Evolutionary conservation across 495 filamentous ascomycete genomes (phyloP), one percentile per base, ranked within the genome.

Genomic region (Astrocystis sublimbata): DNA sequence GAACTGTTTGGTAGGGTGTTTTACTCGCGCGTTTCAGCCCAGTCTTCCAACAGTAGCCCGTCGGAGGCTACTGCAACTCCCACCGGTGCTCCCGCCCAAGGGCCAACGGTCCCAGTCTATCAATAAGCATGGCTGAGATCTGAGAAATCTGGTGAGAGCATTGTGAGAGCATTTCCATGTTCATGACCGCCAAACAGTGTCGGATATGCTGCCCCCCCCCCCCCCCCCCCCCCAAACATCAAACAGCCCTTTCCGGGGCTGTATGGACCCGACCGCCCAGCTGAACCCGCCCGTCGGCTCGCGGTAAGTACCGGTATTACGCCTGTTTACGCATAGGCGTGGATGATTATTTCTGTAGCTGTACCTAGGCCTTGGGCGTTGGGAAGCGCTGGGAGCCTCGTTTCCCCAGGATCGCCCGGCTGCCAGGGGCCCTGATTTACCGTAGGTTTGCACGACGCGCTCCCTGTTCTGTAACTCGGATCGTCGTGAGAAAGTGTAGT

Each of bases 351-450:
- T 41, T 17, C 4, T 3, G 13, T 23, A 43, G 19, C 41, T 43
- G 43, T 31, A 31, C 24, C 33, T 36, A 6, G 6, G 33, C 33
- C 33, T 6, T 13, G 33, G 33, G 33, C 33, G 6, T 36, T 36
- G 33, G 4, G 23, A n/a, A n/a, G 6, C 31, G 31, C 38, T 24
- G 33, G 8, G 35, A 43, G 54, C 54, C 40, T 57, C 26, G 54
- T 57, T 57, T 57, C 54, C 54, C 54, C 40, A 57, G 40, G 54
- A 57, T 57, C 54, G 46, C 26, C 24, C 54, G 38, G 43, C 45
- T 41, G n/a, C 26, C 54, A 43, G 0, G 35, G 40, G 26, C 21
- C 24, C 9, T 35, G 28, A 52, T 35, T 13, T 17, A 3, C 41
- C 4, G 0, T 50, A 9, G 26, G 3, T 31, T 31, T 42, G n/a